Base-by-base conservation (phyloP, 2,329 filamentous ascomycete genomes). In the Aspergillus sp. region DNA sequence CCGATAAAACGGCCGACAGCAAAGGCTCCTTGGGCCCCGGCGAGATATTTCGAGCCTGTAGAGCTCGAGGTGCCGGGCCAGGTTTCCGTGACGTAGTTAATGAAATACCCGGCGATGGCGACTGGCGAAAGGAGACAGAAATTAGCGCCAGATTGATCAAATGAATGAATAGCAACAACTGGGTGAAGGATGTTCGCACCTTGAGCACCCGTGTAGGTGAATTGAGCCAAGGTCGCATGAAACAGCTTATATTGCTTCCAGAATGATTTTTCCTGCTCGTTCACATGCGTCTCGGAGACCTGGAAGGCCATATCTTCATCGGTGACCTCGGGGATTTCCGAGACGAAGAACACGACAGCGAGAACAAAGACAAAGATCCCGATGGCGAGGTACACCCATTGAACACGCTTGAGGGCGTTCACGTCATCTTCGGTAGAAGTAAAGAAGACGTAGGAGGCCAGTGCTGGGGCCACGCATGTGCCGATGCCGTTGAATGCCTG, bases 321-420 rank as follows among this genome's bases (percentile, higher is more conserved):
- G 11, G 88, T 91, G 66, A 92, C 87, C 72, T 92, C 89, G 6
- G 89, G 89, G 57, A 91, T 88, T 12, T 81, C 81, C 9, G 85
- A 84, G 46, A 90, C 71, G 75, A 85, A 88, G 72, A 91, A 90
- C n/a, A 88, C 77, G 5, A 80, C 73, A 0, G 87, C 90, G 2
- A 92, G 81, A 3, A 85, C 68, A 64, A 86, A 85, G 32, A 92
- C 90, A 63, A 92, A 92, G 69, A 84, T 79, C 3, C 87, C 91
- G 61, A 94, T 89, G 57, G 87, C 89, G n/a, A 95, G 83, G 67
- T 95, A 95, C 0, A 90, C 87, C 85, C 87, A 92, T 74, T 92
- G 89, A 1, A 92, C 90, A 57, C 87, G 87, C 64, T 81, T 80
- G 3, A 95, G 81, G 1, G 84, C 84, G 31, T 76, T 73, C 10